Evolutionary conservation across 768 basidiomycete species (phyloP), one percentile per base, ranked within the genome.

Genomic region (Phaeolepiota aurea): DNA sequence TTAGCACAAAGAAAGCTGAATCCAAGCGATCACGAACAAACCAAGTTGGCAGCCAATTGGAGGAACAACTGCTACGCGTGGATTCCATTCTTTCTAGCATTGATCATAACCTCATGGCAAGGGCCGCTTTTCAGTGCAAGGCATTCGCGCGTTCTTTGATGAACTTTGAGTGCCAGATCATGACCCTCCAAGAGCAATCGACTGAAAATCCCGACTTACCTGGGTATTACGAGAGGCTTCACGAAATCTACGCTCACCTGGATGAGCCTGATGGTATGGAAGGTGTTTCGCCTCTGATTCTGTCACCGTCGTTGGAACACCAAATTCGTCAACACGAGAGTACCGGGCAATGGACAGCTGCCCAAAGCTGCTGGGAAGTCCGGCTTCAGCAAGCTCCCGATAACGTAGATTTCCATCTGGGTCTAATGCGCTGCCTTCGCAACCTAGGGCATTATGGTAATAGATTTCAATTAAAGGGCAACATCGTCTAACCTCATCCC

Each of bases 191-290:
- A 49, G 62, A 67, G 38, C 56, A 64, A 9, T 57, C 65, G 2
- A 61, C 67, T 2, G 43, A 62, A 20, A 64, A 65, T 45, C 51
- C 54, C 3, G 73, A 84, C 22, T 64, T 89, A 2, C 71, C 87
- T 37, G 63, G 63, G 13, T 77, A 87, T 54, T 97, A 90, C 55
- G 96, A 98, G 52, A 78, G 80, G 13, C 66, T 99, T 4, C 96
- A 99, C 51, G 84, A 96, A 59, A 93, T 98, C 45, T 99, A 99
- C 58, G 84, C 94, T 10, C 78, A 92, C 42, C 69, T 99, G 4
- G 91, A 99, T 56, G 92, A 99, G 58, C 96, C 96, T 0, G 96
- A 99, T 61, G 96, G 96, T 12, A 99, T 99, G 96, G 93, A 97
- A 63, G 96, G 96, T 0, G 74, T 98, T 21, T 96, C 96, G 0